Percentiles rank a stretch among this genome's conserved stretches.
phyloP scores from a whole-genome alignment of 148 eudicot genomes.

The Silene uniflora region DNA sequence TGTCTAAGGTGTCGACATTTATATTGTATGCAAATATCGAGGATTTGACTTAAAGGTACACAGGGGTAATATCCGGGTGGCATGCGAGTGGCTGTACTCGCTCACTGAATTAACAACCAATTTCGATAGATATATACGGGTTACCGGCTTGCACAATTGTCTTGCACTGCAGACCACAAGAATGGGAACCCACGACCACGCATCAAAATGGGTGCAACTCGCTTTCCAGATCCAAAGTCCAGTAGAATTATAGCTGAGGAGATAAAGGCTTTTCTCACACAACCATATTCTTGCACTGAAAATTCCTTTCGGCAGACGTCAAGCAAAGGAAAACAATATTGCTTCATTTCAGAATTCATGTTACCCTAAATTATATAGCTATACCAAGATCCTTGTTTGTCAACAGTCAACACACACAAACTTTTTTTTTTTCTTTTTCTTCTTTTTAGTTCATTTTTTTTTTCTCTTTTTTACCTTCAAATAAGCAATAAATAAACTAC shows the following conservation, averaged over 20 bases:
- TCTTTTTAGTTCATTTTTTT: too few species aligned
- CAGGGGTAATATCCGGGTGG: not conserved
- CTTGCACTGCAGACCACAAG: not conserved
- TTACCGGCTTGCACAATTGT: not conserved
- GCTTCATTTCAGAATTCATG: not conserved
- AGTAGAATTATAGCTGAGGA: not conserved
- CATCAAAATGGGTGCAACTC: not conserved
- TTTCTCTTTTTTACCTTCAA: too few species aligned
- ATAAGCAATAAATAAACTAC: too few species aligned
- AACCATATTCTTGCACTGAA: not conserved
- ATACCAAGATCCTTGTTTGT: not conserved
- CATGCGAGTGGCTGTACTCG: not conserved
- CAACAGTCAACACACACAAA: not conserved
- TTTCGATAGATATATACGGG: not conserved
- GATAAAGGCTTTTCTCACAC: not conserved
- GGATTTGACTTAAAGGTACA: not conserved
- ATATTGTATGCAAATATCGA: not conserved
- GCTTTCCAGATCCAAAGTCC: not conserved
- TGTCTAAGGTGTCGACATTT: not conserved
- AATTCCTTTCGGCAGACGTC: not conserved
- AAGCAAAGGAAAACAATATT: not conserved
- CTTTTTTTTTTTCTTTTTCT: not conserved
- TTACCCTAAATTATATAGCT: not conserved
- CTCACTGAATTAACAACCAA: not conserved
- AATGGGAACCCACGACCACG: not conserved